phyloP scores from a whole-genome alignment of 345 rosid genomes.

The Conringia planisiliqua region DNA sequence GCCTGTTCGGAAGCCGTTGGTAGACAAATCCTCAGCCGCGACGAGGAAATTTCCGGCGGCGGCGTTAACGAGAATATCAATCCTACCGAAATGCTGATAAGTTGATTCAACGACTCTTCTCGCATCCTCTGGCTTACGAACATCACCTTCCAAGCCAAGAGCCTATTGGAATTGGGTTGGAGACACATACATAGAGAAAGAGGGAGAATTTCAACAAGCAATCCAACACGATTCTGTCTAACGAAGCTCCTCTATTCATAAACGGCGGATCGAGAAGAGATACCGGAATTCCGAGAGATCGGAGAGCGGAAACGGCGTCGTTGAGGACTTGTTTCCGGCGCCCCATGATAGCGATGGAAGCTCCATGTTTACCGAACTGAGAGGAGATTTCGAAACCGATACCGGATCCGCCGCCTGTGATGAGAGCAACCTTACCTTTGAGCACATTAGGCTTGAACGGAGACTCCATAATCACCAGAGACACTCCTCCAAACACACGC shows the following conservation, averaged over 20 bases:
- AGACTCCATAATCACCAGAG: constrained; percentile 47
- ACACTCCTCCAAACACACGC: too few relatives aligned
- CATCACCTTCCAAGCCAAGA: constrained; percentile 76
- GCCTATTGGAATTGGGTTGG: constrained; percentile 39
- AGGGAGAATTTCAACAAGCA: background rate
- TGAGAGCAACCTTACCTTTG: constrained; percentile 58
- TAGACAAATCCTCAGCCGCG: constrained; percentile 74
- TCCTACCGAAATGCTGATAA: constrained; percentile 52
- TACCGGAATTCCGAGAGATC: constrained; percentile 60
- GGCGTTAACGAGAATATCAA: constrained; percentile 72
- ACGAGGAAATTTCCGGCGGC: constrained; percentile 86
- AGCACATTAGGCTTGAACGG: constrained; percentile 58
- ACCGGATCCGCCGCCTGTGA: constrained; percentile 91
- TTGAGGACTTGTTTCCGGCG: constrained; percentile 64
- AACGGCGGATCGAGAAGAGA: too few relatives aligned
- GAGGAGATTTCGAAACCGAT: constrained; percentile 76
- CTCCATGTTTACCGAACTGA: constrained; percentile 75
- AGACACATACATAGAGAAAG: background rate
- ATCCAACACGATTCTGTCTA: too few relatives aligned
- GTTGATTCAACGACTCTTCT: constrained; percentile 68
- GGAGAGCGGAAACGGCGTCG: constrained; percentile 58
- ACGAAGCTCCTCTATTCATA: too few relatives aligned
- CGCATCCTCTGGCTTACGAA: constrained; percentile 74
- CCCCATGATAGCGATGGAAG: constrained; percentile 78
- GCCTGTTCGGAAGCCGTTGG: constrained; percentile 88